Percentiles rank a stretch among this genome's conserved stretches.
Evolutionary conservation across 2,329 filamentous ascomycete genomes (phyloP).

Genomic region (Incumbomyces delicatus): DNA sequence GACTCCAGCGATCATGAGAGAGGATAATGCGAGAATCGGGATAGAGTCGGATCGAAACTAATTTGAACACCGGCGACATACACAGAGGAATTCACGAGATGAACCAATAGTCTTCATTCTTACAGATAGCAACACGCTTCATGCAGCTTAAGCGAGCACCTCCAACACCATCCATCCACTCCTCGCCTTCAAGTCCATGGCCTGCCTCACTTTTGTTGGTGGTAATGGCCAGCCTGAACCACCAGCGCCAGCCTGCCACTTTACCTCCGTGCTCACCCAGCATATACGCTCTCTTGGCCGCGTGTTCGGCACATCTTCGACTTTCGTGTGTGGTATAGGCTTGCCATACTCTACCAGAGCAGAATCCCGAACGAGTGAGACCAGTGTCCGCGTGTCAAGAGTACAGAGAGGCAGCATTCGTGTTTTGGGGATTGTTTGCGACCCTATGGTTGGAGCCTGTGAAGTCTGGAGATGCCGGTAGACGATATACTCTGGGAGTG

Average conservation of each 20-base stretch:
- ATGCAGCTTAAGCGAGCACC: slow-evolving; percentile 10
- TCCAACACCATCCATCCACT: slow-evolving; percentile 19
- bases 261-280: slow-evolving; percentile 70
- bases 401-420: slow-evolving; percentile 83
- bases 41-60: too few relatives aligned
- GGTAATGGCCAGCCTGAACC: slow-evolving; percentile 75
- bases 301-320: slow-evolving; percentile 41
- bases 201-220: slow-evolving; percentile 74
- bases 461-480: slow-evolving; percentile 76
- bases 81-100: too few relatives aligned
- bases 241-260: slow-evolving; percentile 39
- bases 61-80: too few relatives aligned
- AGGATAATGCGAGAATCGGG: too few relatives aligned
- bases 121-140: not conserved
- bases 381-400: slow-evolving; percentile 64
- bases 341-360: slow-evolving; percentile 78
- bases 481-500: slow-evolving; percentile 78
- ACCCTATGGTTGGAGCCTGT: slow-evolving; percentile 42
- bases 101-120: not conserved
- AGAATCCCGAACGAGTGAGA: slow-evolving; percentile 71
- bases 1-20: too few relatives aligned
- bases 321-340: slow-evolving; percentile 80
- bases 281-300: slow-evolving; percentile 54
- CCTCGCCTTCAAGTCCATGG: slow-evolving; percentile 65
- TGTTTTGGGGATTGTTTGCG: slow-evolving; percentile 49